Conservation (phyloP, 2,329 filamentous ascomycete genomes). For the Lasiodiplodia hormozganensis region DNA sequence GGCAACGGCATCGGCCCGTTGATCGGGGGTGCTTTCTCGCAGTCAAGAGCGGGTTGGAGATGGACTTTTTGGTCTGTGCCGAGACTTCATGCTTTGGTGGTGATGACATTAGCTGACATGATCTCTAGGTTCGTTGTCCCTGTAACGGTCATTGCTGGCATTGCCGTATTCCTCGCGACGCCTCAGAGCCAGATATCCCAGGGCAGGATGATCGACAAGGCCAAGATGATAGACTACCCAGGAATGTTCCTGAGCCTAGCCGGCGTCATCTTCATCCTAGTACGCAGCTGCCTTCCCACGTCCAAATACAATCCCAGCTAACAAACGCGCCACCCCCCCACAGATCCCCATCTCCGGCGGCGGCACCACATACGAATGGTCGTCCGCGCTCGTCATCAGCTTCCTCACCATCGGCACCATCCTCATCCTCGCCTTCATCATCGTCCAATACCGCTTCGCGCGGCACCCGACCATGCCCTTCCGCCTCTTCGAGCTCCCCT, state of each 20-base stretch:
- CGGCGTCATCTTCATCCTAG: constrained; percentile 36
- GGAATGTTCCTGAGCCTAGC: constrained; percentile 39
- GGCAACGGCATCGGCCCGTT: constrained; percentile 39
- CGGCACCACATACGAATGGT: constrained; percentile 63
- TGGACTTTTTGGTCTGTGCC: constrained; percentile 23
- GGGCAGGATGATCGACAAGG: constrained; percentile 13
- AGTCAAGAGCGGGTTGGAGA: constrained; percentile 28
- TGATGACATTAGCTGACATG: neutral
- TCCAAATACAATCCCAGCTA: constrained; percentile 40
- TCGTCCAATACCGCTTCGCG: constrained; percentile 58
- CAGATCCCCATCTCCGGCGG: constrained; percentile 68
- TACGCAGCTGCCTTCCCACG: constrained; percentile 39
- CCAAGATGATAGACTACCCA: constrained; percentile 22
- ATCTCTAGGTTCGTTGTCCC: constrained; percentile 8
- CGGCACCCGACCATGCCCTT: constrained; percentile 63
- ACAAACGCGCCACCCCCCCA: constrained; percentile 29
- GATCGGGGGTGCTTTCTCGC: constrained; percentile 36
- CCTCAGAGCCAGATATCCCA: neutral
- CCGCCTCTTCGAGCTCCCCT: constrained; percentile 65
- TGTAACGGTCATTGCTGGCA: constrained; percentile 3
- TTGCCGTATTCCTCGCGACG: constrained; percentile 10
- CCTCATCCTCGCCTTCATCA: constrained; percentile 57
- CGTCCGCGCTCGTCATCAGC: constrained; percentile 63
- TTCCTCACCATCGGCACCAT: constrained; percentile 63
- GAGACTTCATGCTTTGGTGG: neutral